These are phyloP conservation scores for Sclerotinia spermophila DNA, from an alignment of 2,329 filamentous ascomycete genomes.

Conservation along the genomic window DNA sequence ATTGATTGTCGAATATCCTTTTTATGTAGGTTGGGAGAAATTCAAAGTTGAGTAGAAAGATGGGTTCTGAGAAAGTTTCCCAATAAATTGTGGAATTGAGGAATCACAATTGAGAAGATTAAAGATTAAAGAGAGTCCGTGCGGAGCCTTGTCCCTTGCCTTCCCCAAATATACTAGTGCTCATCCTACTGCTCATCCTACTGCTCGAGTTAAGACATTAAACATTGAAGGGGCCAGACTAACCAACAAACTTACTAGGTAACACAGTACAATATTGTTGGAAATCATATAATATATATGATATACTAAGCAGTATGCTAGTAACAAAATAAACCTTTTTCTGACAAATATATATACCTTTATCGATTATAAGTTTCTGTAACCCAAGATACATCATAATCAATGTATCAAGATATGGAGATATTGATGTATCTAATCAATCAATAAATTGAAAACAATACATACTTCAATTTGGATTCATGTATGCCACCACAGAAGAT, in stretches of 20 bases:
- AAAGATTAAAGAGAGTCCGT: background rate
- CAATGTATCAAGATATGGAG: background rate
- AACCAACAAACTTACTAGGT: background rate
- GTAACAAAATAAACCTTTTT: too few relatives aligned
- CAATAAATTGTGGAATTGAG: background rate
- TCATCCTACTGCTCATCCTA: background rate
- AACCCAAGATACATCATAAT: background rate
- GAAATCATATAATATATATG: too few relatives aligned
- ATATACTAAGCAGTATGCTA: too few relatives aligned
- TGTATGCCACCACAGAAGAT: background rate
- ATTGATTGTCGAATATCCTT: background rate
- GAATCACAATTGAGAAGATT: background rate
- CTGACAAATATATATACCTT: too few relatives aligned
- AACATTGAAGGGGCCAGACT: too few relatives aligned
- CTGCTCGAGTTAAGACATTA: background rate
- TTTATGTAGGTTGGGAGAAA: background rate
- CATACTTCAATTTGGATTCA: background rate
- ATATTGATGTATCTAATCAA: too few relatives aligned
- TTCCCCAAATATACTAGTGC: background rate
- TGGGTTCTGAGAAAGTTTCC: conserved; percentile 7
- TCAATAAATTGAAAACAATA: background rate
- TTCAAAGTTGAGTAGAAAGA: background rate
- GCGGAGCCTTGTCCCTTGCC: background rate
- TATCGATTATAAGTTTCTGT: background rate
- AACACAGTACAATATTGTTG: too few relatives aligned